Base-by-base conservation (phyloP, 129 eudicot species). In the Erigeron canadensis region DNA sequence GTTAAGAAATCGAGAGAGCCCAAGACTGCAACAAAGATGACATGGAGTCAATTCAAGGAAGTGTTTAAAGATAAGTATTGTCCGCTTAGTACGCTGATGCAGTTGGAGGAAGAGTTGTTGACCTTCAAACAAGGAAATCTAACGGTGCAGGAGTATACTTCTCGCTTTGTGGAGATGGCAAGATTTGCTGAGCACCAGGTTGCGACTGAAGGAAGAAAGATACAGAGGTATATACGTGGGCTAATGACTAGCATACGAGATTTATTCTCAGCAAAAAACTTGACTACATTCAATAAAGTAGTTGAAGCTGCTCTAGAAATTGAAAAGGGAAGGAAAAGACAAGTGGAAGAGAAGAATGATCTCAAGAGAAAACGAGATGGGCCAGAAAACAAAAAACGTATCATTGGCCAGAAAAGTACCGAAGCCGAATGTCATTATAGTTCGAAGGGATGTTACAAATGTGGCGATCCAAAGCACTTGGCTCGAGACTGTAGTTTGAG, bases 1-100 rank as follows among this genome's bases (percentile, higher is more conserved):
- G 64, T 55, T 17, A 70, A 56, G 54, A 42, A 55, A 55, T 19
- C 19, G 10, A 55, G 55, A 10, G 65, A 10, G 51, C 21, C 19
- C 5, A 41, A 44, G 55, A 45, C n/a, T 44, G 3, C 42, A 22
- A 69, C 74, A 38, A 67, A 67, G 19, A 69, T 69, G 63, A 53
- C 74, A 39, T 69, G 74, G 74, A 40, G 39, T 69, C 51, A 22
- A 4, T 69, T 69, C 38, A 69, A 69, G 62, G 63, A 69, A 69
- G 37, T 39, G 38, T 69, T 69, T 13, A 55, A 39, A 37, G 51
- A 39, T 6, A 8, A 13, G 74, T 69, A 51, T 53, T 54, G 59
- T 69, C 74, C 74, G 0, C 6, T 17, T 11, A 38, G 19, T 8
- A 21, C 53, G 50, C 63, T 51, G 45, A 4, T 10, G 48, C 38